These are phyloP conservation scores for Schoenoplectus triqueter DNA, from an alignment of 202 grass and related monocot genomes.

Conservation along the genomic window DNA sequence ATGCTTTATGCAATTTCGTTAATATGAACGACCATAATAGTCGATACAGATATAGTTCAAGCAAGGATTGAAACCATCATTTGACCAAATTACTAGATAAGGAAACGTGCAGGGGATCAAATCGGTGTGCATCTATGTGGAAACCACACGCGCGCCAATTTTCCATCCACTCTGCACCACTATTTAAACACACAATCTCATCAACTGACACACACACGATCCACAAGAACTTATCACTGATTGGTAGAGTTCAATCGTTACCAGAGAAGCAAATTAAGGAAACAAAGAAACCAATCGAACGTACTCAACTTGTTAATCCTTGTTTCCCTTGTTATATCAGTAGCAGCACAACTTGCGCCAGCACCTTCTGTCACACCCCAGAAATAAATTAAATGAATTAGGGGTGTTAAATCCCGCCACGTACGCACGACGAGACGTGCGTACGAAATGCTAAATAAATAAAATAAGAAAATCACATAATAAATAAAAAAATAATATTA, in stretches of 20 bases:
- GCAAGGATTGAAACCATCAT: background rate
- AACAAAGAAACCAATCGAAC: background rate
- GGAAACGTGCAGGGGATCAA: background rate
- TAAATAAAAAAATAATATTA: no score
- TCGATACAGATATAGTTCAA: background rate
- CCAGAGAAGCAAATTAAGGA: background rate
- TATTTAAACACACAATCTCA: constrained; percentile 11
- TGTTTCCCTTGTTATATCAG: constrained; percentile 7
- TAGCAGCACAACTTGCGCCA: background rate
- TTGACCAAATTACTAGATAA: background rate
- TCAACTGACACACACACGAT: background rate
- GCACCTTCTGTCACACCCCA: no score
- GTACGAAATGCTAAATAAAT: no score
- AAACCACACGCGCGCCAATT: constrained; percentile 15
- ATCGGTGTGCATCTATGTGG: background rate
- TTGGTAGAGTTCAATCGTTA: no score
- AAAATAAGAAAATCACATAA: no score
- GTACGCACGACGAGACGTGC: no score
- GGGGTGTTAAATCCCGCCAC: no score
- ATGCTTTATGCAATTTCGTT: background rate
- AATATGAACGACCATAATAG: background rate
- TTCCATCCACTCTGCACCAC: background rate
- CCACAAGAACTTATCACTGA: background rate
- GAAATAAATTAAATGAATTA: no score
- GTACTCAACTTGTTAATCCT: background rate